Evolutionary conservation across 805 yeast species (phyloP).

Genomic region (Spathaspora boniae): DNA sequence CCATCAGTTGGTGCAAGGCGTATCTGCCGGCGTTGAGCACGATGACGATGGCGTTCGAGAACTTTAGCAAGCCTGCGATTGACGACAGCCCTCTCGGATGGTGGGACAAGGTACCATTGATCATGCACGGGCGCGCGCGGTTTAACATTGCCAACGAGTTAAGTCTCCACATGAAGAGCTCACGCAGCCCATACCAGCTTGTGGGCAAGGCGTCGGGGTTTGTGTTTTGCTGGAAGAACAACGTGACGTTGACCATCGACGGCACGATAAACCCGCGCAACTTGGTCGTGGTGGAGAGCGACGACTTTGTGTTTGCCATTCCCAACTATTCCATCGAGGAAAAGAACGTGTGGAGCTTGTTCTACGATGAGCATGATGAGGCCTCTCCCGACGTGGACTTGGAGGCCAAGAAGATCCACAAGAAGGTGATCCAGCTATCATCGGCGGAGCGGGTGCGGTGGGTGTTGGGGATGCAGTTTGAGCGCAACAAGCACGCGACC

Average conservation of each 20-base stretch:
- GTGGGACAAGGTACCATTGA: slow-evolving; percentile 53
- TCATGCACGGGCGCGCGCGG: slow-evolving; percentile 50
- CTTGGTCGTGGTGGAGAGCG: slow-evolving; percentile 51
- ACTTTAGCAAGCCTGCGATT: slow-evolving; percentile 42
- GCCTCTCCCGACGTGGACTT: slow-evolving; percentile 19
- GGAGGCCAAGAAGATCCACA: slow-evolving; percentile 31
- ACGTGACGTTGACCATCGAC: slow-evolving; percentile 49
- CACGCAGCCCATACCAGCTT: slow-evolving; percentile 54
- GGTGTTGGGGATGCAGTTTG: slow-evolving; percentile 74
- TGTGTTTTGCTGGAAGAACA: slow-evolving; percentile 61
- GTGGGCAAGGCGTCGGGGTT: slow-evolving; percentile 60
- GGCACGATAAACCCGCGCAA: slow-evolving; percentile 47
- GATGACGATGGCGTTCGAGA: slow-evolving; percentile 39
- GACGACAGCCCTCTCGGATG: slow-evolving; percentile 45
- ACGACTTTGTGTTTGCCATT: slow-evolving; percentile 53
- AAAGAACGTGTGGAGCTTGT: slow-evolving; percentile 36
- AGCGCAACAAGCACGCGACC: slow-evolving; percentile 45
- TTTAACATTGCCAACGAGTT: slow-evolving; percentile 50
- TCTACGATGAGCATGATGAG: slow-evolving; percentile 22
- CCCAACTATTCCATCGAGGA: slow-evolving; percentile 45
- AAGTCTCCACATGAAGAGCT: slow-evolving; percentile 62
- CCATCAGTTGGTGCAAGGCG: slow-evolving; percentile 62
- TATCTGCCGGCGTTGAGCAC: slow-evolving; percentile 58
- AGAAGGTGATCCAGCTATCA: slow-evolving; percentile 51
- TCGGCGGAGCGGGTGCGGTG: slow-evolving; percentile 66